Conservation (phyloP, 768 basidiomycete species). For the Termitomyces sp. region DNA sequence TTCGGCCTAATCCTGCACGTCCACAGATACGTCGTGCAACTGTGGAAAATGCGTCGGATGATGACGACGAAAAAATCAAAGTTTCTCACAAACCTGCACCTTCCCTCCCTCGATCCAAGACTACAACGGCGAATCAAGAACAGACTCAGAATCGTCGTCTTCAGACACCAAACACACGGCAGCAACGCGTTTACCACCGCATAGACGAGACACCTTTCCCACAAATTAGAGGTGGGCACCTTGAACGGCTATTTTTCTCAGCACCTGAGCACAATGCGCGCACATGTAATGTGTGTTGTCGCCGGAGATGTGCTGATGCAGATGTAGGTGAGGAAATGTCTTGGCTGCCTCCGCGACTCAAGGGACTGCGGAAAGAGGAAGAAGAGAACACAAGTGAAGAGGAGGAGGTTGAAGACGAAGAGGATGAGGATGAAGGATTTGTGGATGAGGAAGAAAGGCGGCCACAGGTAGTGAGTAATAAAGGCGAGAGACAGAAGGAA, state of each 20-base stretch:
- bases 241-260: slow-evolving; percentile 79
- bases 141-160: slow-evolving; percentile 2
- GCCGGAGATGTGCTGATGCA: slow-evolving; percentile 26
- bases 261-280: slow-evolving; percentile 69
- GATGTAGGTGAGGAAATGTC: slow-evolving; percentile 1
- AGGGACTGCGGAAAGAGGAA: slow-evolving; percentile 3
- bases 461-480: slow-evolving; percentile 5
- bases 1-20: neutral
- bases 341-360: slow-evolving; percentile 20
- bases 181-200: neutral
- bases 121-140: neutral
- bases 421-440: slow-evolving; percentile 44
- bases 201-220: slow-evolving; percentile 62
- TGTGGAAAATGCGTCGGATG: slow-evolving; percentile 11
- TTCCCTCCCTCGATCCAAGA: neutral
- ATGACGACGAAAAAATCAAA: slow-evolving; percentile 5
- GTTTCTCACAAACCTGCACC: neutral
- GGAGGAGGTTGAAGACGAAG: slow-evolving; percentile 8
- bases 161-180: neutral
- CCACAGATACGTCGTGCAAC: slow-evolving; percentile 4
- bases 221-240: slow-evolving; percentile 68
- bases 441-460: slow-evolving; percentile 26
- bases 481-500: slow-evolving; percentile 26
- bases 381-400: neutral
- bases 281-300: slow-evolving; percentile 64